Percentiles rank a stretch among this genome's conserved stretches.
Evolutionary conservation across 108 stramenopile species (phyloP).

Genomic region (Cyclotella baltica): DNA sequence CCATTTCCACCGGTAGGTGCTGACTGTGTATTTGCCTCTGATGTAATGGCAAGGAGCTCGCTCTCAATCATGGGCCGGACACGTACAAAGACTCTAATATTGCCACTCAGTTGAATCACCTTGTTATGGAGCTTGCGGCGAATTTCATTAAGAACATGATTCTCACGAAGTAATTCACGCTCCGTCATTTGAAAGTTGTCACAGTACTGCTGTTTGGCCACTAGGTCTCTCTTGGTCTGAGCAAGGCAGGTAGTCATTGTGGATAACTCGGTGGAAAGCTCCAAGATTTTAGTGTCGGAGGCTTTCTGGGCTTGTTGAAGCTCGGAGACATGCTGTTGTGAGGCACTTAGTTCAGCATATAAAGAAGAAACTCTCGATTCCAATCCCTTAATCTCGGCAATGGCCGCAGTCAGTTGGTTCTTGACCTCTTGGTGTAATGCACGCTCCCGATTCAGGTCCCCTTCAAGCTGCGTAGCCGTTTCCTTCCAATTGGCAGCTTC

Average conservation of each 20-base stretch:
- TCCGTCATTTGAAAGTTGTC: slow-evolving; percentile 71
- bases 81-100: slow-evolving; percentile 88
- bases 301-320: slow-evolving; percentile 17
- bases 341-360: slow-evolving; percentile 19
- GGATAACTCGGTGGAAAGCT: slow-evolving; percentile 35
- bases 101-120: slow-evolving; percentile 84
- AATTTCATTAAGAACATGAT: slow-evolving; percentile 69
- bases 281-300: slow-evolving; percentile 29
- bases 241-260: slow-evolving; percentile 25
- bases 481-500: not conserved
- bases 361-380: slow-evolving; percentile 15
- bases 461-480: not conserved
- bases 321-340: slow-evolving; percentile 27
- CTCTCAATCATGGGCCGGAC: slow-evolving; percentile 70
- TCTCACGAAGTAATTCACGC: slow-evolving; percentile 61
- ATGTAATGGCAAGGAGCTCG: too few relatives aligned
- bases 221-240: slow-evolving; percentile 25
- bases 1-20: not conserved
- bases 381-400: not conserved
- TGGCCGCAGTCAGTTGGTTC: not conserved
- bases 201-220: slow-evolving; percentile 38
- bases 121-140: slow-evolving; percentile 75
- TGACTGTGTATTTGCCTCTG: too few relatives aligned
- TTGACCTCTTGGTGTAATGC: not conserved
- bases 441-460: not conserved